Conservation (phyloP, 257 asterid species). For the Haberlea rhodopensis region DNA sequence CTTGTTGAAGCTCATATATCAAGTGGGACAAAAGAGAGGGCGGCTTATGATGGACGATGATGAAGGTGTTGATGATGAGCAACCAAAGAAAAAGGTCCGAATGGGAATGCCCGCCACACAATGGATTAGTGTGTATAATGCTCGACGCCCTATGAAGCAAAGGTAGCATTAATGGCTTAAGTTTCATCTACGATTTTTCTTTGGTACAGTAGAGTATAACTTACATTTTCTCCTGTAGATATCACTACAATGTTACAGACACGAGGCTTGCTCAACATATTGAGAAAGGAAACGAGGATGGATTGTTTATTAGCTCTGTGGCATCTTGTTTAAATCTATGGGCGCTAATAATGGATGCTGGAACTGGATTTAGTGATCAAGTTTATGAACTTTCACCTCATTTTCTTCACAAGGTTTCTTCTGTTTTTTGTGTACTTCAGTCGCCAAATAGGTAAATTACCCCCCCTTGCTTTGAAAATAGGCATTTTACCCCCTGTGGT, state of each 20-base stretch:
- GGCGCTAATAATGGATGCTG: constrained; percentile 83
- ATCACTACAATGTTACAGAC: constrained; percentile 70
- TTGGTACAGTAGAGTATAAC: constrained; percentile 9
- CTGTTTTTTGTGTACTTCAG: neutral
- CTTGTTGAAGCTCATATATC: constrained; percentile 41
- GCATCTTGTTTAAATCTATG: constrained; percentile 65
- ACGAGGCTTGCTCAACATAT: constrained; percentile 60
- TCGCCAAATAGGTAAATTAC: too few relatives aligned
- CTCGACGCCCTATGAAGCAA: constrained; percentile 67
- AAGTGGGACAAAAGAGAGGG: constrained; percentile 66
- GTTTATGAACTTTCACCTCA: constrained; percentile 56
- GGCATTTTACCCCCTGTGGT: too few relatives aligned
- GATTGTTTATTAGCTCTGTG: constrained; percentile 60
- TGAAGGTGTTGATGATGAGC: constrained; percentile 41
- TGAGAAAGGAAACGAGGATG: constrained; percentile 72
- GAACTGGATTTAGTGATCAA: constrained; percentile 67
- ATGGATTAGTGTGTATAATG: constrained; percentile 67
- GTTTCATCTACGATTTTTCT: neutral
- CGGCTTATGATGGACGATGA: constrained; percentile 44
- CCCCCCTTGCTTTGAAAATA: too few relatives aligned
- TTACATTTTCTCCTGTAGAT: constrained; percentile 39
- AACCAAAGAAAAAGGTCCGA: constrained; percentile 64
- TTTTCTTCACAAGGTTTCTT: constrained; percentile 64
- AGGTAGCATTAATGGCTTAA: constrained; percentile 32
- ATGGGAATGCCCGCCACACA: constrained; percentile 65